A percentile compares a stretch with the other conserved stretches of the same genome.
phyloP scores from a whole-genome alignment of 345 rosid species.

The Aquilaria malaccensis region DNA sequence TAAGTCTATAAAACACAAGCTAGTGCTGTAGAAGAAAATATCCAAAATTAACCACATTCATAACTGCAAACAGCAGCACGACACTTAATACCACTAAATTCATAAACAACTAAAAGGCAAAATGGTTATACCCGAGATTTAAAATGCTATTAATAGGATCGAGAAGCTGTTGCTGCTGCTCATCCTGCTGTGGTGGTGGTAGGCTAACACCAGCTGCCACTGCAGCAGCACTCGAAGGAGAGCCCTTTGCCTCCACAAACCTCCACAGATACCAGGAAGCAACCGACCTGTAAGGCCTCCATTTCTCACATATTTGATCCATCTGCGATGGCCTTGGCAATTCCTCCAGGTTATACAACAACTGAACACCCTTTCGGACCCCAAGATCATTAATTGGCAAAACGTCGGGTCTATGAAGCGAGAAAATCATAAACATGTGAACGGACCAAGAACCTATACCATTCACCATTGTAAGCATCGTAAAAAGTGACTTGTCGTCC shows the following conservation, averaged over 20 bases:
- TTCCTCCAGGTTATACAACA: slow-evolving; percentile 65
- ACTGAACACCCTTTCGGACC: slow-evolving; percentile 85
- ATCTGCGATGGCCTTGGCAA: slow-evolving; percentile 92
- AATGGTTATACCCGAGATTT: slow-evolving; percentile 65
- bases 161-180: slow-evolving; percentile 41
- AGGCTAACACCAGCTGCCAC: slow-evolving; percentile 42
- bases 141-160: slow-evolving; percentile 87
- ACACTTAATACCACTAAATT: no score
- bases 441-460: slow-evolving; percentile 99
- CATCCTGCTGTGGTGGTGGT: slow-evolving; percentile 50
- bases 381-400: slow-evolving; percentile 88
- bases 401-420: slow-evolving; percentile 95
- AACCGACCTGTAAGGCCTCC: slow-evolving; percentile 97
- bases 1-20: no score
- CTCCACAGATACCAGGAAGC: slow-evolving; percentile 95
- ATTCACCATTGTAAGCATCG: slow-evolving; percentile 97
- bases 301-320: slow-evolving; percentile 82
- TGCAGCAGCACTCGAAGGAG: slow-evolving; percentile 57
- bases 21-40: no score
- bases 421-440: slow-evolving; percentile 95
- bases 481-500: slow-evolving; percentile 94
- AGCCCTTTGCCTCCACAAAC: slow-evolving; percentile 61
- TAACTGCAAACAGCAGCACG: no score
- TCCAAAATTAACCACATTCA: no score
- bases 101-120: neutral